A percentile compares a stretch with the other conserved stretches of the same genome.
Conservation (phyloP, 108 stramenopile species). For the Fistulifera solaris region DNA sequence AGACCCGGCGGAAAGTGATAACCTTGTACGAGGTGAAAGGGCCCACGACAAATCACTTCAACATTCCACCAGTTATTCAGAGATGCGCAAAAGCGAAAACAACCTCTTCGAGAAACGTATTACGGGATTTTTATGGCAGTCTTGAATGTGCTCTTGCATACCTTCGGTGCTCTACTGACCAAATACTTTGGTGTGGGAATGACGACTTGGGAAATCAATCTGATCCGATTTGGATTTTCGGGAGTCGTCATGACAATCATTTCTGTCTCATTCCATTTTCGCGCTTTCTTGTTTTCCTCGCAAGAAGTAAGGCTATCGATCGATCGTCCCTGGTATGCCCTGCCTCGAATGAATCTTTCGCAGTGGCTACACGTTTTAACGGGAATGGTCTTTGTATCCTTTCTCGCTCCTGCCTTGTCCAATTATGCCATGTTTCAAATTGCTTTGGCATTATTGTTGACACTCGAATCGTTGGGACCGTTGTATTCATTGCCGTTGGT, state of each 20-base stretch:
- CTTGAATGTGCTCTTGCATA: constrained; percentile 69
- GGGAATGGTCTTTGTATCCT: constrained; percentile 75
- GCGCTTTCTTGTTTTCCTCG: neutral
- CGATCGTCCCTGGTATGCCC: constrained; percentile 33
- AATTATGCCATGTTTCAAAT: constrained; percentile 85
- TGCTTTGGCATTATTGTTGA: constrained; percentile 56
- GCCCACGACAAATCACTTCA: neutral
- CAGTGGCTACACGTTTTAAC: constrained; percentile 45
- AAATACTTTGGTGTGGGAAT: constrained; percentile 58
- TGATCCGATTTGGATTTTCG: constrained; percentile 85
- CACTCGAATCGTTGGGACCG: constrained; percentile 67
- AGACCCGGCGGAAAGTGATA: neutral
- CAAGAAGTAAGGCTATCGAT: neutral
- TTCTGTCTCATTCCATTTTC: constrained; percentile 27
- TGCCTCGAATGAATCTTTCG: constrained; percentile 31
- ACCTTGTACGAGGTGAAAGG: neutral
- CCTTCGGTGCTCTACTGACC: constrained; percentile 63
- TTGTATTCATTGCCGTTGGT: constrained; percentile 60
- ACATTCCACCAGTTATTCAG: neutral
- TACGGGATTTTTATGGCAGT: constrained; percentile 51
- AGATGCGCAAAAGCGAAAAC: neutral
- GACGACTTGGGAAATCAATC: constrained; percentile 76
- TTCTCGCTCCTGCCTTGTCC: constrained; percentile 59
- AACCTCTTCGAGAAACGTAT: neutral
- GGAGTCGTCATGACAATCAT: constrained; percentile 43